Base-by-base conservation (phyloP, 305 asterid genomes). In the Fraxinus ornus region DNA sequence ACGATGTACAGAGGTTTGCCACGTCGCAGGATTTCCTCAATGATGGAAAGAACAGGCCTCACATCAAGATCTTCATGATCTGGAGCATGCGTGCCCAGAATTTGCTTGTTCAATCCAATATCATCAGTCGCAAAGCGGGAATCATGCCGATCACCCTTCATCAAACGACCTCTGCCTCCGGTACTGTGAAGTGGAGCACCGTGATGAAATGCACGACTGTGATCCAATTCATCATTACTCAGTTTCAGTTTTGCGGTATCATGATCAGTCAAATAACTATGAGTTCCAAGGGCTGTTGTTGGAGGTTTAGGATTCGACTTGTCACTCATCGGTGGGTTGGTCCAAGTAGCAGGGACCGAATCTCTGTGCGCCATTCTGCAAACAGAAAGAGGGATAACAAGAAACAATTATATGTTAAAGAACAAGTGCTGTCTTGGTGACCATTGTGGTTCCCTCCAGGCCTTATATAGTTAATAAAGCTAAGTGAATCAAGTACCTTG, bases 11-110 rank as follows among this genome's bases (percentile, higher is more conserved):
- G 3, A 85, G 93, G 80, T 60, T 84, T 1, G 86, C 91, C 70
- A 80, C 81, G 92, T 4, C 84, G 90, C 83, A 95, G 77, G 89
- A 95, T 93, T n/a, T 93, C 95, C 92, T 93, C 98, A 55, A 94
- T 75, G 32, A 94, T 82, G 80, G 82, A 30, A 9, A 95, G 90
- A 62, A 95, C 84, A 3, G 96, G 92, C 81, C 80, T 88, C 44
- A 92, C 92, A 3, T 94, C 90, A 32, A 90, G 88, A 4, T 92
- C 92, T 9, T 88, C 90, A 2, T 89, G 85, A 41, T 93, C 97
- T 0, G 95, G 95, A 44, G 90, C 89, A 81, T 95, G 97, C 19
- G 93, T 90, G 64, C 83, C 88, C 81, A 77, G 82, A 41, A 95
- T 86, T 55, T 92, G 97, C 86, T 88, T 93, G 92, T 84, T 86